Evolutionary conservation across 2,329 filamentous ascomycete species (phyloP).

Genomic region (Aspergillus bombycis): DNA sequence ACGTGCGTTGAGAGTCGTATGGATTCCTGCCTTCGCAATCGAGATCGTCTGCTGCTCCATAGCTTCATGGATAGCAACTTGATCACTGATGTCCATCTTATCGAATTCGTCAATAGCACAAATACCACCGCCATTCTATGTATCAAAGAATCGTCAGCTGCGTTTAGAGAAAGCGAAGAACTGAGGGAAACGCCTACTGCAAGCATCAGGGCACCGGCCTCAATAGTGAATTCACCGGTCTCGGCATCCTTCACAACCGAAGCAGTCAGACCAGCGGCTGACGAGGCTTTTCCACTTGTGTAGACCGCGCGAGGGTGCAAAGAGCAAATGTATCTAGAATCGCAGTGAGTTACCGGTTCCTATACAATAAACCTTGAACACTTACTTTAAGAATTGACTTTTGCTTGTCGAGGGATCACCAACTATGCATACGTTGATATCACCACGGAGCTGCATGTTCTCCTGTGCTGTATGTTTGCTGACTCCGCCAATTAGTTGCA

Average conservation of each 20-base stretch:
- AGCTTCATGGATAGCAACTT: conserved; percentile 98
- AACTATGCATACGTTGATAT: conserved; percentile 98
- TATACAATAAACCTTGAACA: background rate
- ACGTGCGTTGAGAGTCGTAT: conserved; percentile 93
- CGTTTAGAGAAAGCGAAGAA: background rate
- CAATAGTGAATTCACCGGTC: conserved; percentile 97
- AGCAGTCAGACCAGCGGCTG: conserved; percentile 93
- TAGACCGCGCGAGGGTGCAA: conserved; percentile 97
- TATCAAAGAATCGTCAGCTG: background rate
- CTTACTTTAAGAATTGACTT: conserved; percentile 88
- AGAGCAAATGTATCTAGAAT: conserved; percentile 77
- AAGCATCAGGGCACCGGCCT: conserved; percentile 96
- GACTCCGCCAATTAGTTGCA: conserved; percentile 96
- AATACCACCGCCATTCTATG: conserved; percentile 76
- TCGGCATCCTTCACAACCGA: conserved; percentile 98
- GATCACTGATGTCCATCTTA: conserved; percentile 98
- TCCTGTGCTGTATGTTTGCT: conserved; percentile 82
- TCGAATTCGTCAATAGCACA: conserved; percentile 99
- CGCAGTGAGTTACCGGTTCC: background rate
- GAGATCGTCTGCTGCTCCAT: conserved; percentile 99
- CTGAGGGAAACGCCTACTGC: conserved; percentile 54
- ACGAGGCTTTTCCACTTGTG: conserved; percentile 96
- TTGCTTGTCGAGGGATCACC: conserved; percentile 97
- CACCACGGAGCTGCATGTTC: conserved; percentile 92
- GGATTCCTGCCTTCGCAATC: conserved; percentile 97